Base-by-base conservation (phyloP, 257 asterid species). In the Capsicum baccatum region DNA sequence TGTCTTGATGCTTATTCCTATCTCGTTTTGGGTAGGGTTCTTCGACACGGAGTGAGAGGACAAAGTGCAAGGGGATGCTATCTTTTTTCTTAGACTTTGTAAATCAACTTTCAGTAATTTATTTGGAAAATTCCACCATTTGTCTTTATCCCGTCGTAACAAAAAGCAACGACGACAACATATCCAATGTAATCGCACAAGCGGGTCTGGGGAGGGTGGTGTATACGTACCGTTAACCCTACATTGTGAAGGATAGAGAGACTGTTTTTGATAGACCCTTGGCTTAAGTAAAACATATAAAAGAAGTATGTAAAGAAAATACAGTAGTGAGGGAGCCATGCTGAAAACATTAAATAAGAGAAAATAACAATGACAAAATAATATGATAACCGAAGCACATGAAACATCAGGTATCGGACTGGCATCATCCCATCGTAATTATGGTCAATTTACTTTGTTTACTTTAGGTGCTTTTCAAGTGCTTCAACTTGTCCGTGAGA, bases 401-500 rank as follows among this genome's bases (percentile, higher is more conserved):
- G 70, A 63, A 63, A 62, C 68, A 19, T 19, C 37, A 63, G 35
- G 42, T 26, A 63, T 26, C 26, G 42, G 42, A 26, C 70, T 63
- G 70, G 5, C 2, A 1, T 54, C 54, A 54, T 54, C 21, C 60
- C 64, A 35, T 82, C 73, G 16, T 59, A 50, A 56, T 84, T 81
- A 85, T 89, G 54, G 67, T 86, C 87, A 79, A 62, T 7, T 66
- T 78, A 33, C 69, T 73, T 87, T 80, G 74, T 87, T 80, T 62
- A 16, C 87, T 60, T 60, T 84, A 96, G 99, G 98, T 69, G 99
- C 99, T 85, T 94, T 93, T 87, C 90, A 91, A 86, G 97, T 92
- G 56, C 80, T 96, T 84, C 92, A 90, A 79, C 90, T 87, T 84
- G 98, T 94, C 83, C 91, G 86, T 88, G 96, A 92, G 66, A 93